Percentiles rank a stretch among this genome's conserved stretches.
phyloP scores from a whole-genome alignment of 2,329 filamentous ascomycete species.

The Emericellopsis cladophorae region DNA sequence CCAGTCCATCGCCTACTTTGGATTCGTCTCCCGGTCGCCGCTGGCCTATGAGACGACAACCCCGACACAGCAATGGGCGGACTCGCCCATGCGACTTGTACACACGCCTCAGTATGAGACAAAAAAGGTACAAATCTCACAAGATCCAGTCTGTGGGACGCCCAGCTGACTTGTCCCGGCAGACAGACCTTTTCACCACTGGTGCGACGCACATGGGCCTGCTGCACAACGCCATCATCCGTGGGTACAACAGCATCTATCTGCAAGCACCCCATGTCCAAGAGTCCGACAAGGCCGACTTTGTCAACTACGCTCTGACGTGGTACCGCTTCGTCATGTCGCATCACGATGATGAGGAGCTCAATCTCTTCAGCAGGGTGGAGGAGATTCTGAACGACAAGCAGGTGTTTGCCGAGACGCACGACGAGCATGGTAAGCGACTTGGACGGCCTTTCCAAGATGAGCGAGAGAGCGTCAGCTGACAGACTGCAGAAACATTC shows the following conservation, averaged over 20 bases:
- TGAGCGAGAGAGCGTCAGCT: conserved; percentile 11
- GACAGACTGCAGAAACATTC: conserved; percentile 27
- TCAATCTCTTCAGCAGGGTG: conserved; percentile 40
- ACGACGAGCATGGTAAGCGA: conserved; percentile 38
- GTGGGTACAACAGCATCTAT: conserved; percentile 52
- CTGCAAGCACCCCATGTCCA: conserved; percentile 41
- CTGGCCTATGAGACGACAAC: conserved; percentile 15
- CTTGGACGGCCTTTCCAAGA: conserved; percentile 1
- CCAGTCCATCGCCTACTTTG: conserved; percentile 13
- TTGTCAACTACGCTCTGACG: conserved; percentile 42
- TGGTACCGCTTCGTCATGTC: conserved; percentile 47
- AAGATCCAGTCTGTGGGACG: neutral
- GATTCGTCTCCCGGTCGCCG: conserved; percentile 21
- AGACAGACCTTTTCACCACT: conserved; percentile 45
- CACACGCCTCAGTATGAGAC: conserved; percentile 39
- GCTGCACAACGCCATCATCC: conserved; percentile 49
- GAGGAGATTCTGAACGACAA: conserved; percentile 37
- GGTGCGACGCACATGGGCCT: conserved; percentile 49
- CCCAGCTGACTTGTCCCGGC: neutral
- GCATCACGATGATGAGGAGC: conserved; percentile 50
- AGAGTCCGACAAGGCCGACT: conserved; percentile 38
- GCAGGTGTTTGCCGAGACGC: conserved; percentile 35
- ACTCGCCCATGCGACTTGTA: conserved; percentile 40
- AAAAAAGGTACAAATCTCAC: conserved; percentile 14
- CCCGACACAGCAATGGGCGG: conserved; percentile 33